A percentile compares a stretch with the other conserved stretches of the same genome.
These are phyloP conservation scores for Cercospora sojina DNA, from an alignment of 2,329 filamentous ascomycete species.

Conservation along the genomic window DNA sequence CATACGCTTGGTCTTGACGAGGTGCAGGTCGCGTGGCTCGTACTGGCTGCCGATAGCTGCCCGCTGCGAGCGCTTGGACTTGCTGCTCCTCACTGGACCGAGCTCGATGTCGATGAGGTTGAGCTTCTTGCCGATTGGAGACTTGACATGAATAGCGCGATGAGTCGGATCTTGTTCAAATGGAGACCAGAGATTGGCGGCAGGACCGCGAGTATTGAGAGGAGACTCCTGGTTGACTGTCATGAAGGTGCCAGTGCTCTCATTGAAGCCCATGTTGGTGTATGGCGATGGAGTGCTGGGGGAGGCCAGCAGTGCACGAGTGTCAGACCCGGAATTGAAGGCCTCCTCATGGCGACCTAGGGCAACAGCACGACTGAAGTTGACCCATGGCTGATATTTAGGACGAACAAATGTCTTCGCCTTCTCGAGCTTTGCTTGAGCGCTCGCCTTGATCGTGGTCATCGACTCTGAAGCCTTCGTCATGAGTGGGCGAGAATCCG, in stretches of 20 bases:
- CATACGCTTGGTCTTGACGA: slow-evolving; percentile 18
- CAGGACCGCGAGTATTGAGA: slow-evolving; percentile 9
- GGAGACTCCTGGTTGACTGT: slow-evolving; percentile 19
- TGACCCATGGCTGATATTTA: slow-evolving; percentile 14
- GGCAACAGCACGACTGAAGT: slow-evolving; percentile 10
- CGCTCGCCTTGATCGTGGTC: slow-evolving; percentile 1
- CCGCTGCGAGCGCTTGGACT: slow-evolving; percentile 13
- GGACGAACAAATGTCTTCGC: slow-evolving; percentile 12
- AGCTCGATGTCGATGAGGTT: slow-evolving; percentile 13
- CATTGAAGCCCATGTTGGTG: slow-evolving; percentile 19
- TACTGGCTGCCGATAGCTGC: slow-evolving; percentile 18
- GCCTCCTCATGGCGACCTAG: slow-evolving; percentile 11
- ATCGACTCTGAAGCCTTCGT: slow-evolving; percentile 12
- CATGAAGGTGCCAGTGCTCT: slow-evolving; percentile 22
- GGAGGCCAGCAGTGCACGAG: slow-evolving; percentile 9
- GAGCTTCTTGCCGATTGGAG: slow-evolving; percentile 4
- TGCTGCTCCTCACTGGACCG: slow-evolving; percentile 10
- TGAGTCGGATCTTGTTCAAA: slow-evolving; percentile 12
- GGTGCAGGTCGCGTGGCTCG: slow-evolving; percentile 19
- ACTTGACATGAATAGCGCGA: slow-evolving; percentile 11
- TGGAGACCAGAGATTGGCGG: slow-evolving; percentile 18
- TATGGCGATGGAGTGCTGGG: slow-evolving; percentile 4
- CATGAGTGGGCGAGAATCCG: slow-evolving; percentile 10
- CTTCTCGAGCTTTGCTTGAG: slow-evolving; percentile 14
- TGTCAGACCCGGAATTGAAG: slow-evolving; percentile 18